These are phyloP conservation scores for Carex scoparia DNA, from an alignment of 176 grass and related monocot genomes.

Conservation along the genomic window DNA sequence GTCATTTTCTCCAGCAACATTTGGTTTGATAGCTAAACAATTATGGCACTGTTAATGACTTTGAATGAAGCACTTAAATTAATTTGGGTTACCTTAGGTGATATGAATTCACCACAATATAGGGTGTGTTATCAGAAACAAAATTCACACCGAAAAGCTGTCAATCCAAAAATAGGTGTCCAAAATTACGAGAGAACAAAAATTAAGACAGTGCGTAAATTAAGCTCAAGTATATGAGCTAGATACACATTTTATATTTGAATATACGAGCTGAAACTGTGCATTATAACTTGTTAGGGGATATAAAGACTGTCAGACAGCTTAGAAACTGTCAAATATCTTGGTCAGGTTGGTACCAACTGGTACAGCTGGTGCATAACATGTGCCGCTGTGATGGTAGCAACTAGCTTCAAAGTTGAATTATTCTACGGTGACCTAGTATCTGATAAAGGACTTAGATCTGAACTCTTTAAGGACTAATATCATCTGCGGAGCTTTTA, in stretches of 20 bases:
- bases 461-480: background rate
- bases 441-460: background rate
- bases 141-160: no score
- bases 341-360: conserved; percentile 7
- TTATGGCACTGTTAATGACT: background rate
- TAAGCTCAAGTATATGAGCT: no score
- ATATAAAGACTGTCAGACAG: background rate
- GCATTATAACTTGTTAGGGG: background rate
- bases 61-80: background rate
- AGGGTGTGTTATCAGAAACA: background rate
- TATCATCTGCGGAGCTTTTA: no score
- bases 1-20: conserved; percentile 1
- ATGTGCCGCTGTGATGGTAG: background rate
- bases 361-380: conserved; percentile 3
- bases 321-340: background rate
- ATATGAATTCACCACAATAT: background rate
- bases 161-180: no score
- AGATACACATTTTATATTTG: background rate
- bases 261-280: background rate
- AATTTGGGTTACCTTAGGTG: no score
- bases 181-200: background rate
- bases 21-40: background rate
- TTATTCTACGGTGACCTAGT: background rate
- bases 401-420: background rate
- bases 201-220: no score